phyloP scores from a whole-genome alignment of 352 stramenopile species.

The Achlya hypogyna region DNA sequence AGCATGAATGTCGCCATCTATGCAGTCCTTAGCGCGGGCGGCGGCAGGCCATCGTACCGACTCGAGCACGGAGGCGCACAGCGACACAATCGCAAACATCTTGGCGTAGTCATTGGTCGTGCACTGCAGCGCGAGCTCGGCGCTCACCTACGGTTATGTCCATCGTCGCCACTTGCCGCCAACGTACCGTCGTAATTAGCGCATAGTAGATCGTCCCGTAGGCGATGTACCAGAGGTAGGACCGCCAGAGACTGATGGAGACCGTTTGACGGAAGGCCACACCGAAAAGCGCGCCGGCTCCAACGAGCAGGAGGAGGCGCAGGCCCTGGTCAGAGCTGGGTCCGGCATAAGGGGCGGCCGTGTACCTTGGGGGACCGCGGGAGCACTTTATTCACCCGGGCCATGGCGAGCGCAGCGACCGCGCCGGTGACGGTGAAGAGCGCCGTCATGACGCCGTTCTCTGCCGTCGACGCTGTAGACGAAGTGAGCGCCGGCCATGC shows the following conservation, averaged over 20 bases:
- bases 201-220: slow-evolving; percentile 15
- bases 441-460: slow-evolving; percentile 7
- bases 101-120: slow-evolving; percentile 18
- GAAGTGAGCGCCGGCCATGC: background rate
- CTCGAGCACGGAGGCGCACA: slow-evolving; percentile 11
- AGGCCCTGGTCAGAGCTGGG: background rate
- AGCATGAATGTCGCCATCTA: slow-evolving; percentile 16
- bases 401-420: background rate
- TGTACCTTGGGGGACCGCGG: background rate
- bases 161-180: background rate
- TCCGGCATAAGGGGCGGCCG: background rate
- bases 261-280: slow-evolving; percentile 5
- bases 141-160: slow-evolving; percentile 10
- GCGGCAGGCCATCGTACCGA: background rate
- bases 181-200: slow-evolving; percentile 16
- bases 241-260: background rate
- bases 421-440: slow-evolving; percentile 11
- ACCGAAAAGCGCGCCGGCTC: background rate
- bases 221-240: slow-evolving; percentile 15
- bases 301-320: background rate
- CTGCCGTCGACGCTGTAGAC: background rate
- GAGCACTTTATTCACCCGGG: background rate
- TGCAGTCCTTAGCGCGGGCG: background rate
- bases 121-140: slow-evolving; percentile 17
- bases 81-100: slow-evolving; percentile 11